phyloP scores from a whole-genome alignment of 192 early-diverging fungal genomes.

The Linnemannia schmuckeri region DNA sequence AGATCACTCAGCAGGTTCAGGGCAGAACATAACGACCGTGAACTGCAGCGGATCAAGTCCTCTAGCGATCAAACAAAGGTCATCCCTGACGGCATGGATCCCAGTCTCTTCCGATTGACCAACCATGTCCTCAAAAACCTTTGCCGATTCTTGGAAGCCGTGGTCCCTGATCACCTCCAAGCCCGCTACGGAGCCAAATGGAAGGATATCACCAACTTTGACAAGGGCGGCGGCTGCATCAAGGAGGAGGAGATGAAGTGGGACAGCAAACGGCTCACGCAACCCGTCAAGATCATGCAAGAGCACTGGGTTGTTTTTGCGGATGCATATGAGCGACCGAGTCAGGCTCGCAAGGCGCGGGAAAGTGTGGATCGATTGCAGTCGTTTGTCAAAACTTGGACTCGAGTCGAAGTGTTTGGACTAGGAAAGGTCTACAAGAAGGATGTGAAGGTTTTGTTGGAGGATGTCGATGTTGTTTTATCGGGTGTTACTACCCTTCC shows the following conservation, averaged over 20 bases:
- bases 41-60: conserved; percentile 40
- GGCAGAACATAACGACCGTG: conserved; percentile 36
- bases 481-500: conserved; percentile 23
- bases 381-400: conserved; percentile 43
- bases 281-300: conserved; percentile 27
- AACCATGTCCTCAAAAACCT: conserved; percentile 40
- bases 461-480: conserved; percentile 36
- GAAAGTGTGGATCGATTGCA: conserved; percentile 17
- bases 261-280: conserved; percentile 26
- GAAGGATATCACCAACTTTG: conserved; percentile 23
- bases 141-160: conserved; percentile 31
- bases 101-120: conserved; percentile 28
- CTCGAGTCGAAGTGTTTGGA: conserved; percentile 44
- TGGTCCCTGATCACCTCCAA: conserved; percentile 32
- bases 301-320: conserved; percentile 33
- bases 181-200: conserved; percentile 28
- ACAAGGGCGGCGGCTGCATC: neutral
- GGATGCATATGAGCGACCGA: neutral
- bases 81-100: conserved; percentile 41
- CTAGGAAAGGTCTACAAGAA: conserved; percentile 53
- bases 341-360: neutral
- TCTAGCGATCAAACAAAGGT: neutral
- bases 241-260: conserved; percentile 31
- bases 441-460: conserved; percentile 33
- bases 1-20: neutral